These are phyloP conservation scores for Macrocybe gigantea DNA, from an alignment of 768 basidiomycete species.

Conservation along the genomic window DNA sequence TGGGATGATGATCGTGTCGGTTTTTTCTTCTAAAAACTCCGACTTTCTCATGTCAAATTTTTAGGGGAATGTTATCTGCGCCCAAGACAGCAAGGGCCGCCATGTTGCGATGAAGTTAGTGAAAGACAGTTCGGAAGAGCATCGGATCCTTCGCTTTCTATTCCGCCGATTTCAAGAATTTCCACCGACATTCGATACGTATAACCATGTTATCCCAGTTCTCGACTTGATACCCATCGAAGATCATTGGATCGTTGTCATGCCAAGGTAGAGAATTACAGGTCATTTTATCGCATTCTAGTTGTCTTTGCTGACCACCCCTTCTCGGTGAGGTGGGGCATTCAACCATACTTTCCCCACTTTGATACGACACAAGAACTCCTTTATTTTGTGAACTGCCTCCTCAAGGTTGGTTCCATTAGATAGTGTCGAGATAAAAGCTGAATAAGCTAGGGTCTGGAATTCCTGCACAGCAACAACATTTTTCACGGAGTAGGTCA, in stretches of 20 bases:
- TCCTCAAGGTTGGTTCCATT: conserved; percentile 3
- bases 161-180: background rate
- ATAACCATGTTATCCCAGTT: conserved; percentile 5
- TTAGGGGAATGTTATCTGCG: conserved; percentile 8
- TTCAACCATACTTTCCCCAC: background rate
- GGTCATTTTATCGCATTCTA: background rate
- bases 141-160: conserved; percentile 14
- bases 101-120: conserved; percentile 22
- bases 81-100: conserved; percentile 13
- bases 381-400: conserved; percentile 1
- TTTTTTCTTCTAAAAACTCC: too few relatives aligned
- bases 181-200: background rate
- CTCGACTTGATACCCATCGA: conserved; percentile 3
- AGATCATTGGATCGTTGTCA: conserved; percentile 4
- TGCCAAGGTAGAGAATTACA: conserved; percentile 3
- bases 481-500: background rate
- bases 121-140: conserved; percentile 15
- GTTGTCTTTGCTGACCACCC: too few relatives aligned
- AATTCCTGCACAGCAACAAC: background rate
- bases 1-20: too few relatives aligned
- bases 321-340: background rate
- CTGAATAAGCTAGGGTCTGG: background rate
- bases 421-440: too few relatives aligned
- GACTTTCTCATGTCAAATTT: too few relatives aligned
- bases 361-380: conserved; percentile 1